Percentiles rank a stretch among this genome's conserved stretches.
phyloP scores from a whole-genome alignment of 345 rosid species.

The Mercurialis annua region DNA sequence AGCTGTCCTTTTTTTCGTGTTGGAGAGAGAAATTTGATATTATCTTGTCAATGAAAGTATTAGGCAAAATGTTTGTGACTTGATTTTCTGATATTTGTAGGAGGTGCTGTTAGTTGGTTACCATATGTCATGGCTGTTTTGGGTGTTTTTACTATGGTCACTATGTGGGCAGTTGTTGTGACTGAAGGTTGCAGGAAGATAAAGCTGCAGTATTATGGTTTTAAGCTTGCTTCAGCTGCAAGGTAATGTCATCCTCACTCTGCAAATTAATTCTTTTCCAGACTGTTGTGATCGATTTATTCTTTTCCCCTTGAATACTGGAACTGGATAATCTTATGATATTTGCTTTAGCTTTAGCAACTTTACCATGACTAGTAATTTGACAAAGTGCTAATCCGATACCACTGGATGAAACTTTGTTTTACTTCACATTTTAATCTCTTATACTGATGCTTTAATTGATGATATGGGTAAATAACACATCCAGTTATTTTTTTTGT shows the following conservation, averaged over 20 bases:
- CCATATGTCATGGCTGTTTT: conserved; percentile 64
- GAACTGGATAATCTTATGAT: not conserved
- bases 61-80: conserved; percentile 2
- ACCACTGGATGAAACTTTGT: no score
- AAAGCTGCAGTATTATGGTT: conserved; percentile 90
- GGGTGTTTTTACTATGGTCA: conserved; percentile 69
- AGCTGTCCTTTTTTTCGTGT: not conserved
- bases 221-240: conserved; percentile 85
- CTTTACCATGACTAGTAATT: not conserved
- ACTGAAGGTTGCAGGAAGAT: conserved; percentile 98
- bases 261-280: not conserved
- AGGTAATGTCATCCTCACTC: conserved; percentile 39
- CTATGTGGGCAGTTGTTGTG: conserved; percentile 93
- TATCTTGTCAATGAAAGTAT: not conserved
- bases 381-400: not conserved
- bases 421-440: not conserved
- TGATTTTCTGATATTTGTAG: conserved; percentile 37
- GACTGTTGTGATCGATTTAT: not conserved
- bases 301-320: not conserved
- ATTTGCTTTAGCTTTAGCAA: conserved; percentile 11
- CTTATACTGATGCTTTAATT: conserved; percentile 1
- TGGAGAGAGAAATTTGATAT: not conserved
- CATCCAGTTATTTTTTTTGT: conserved; percentile 24
- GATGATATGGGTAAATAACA: conserved; percentile 13
- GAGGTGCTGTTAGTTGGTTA: conserved; percentile 66